These are phyloP conservation scores for Jatropha podagrica DNA, from an alignment of 441 rosid species.

Conservation along the genomic window DNA sequence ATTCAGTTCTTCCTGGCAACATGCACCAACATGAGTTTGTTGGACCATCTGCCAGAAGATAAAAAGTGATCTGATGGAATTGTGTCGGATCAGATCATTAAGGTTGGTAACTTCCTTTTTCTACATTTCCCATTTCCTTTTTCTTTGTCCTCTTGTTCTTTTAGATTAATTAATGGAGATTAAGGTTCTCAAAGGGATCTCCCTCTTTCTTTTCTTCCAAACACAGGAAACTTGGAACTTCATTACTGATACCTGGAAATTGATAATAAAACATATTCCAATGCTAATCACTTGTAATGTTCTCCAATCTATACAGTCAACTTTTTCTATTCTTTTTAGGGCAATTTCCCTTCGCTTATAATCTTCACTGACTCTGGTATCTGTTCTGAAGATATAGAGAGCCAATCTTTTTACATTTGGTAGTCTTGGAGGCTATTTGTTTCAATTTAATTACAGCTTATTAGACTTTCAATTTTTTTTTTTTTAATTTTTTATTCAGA, in stretches of 20 bases:
- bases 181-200: not conserved
- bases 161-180: not conserved
- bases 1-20: slow-evolving; percentile 44
- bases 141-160: not conserved
- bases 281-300: too few species aligned
- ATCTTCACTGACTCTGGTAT: too few species aligned
- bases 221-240: not conserved
- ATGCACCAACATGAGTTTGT: slow-evolving; percentile 48
- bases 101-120: not conserved
- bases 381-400: too few species aligned
- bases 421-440: too few species aligned
- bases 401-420: too few species aligned
- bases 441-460: too few species aligned
- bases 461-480: too few species aligned
- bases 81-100: slow-evolving; percentile 22
- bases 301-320: too few species aligned
- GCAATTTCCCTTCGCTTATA: too few species aligned
- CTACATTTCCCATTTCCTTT: not conserved
- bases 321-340: too few species aligned
- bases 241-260: not conserved
- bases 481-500: too few species aligned
- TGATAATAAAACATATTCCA: too few species aligned
- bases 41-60: slow-evolving; percentile 32
- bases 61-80: slow-evolving; percentile 22
- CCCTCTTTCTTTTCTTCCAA: not conserved